Evolutionary conservation across 2,329 filamentous ascomycete genomes (phyloP), one percentile per base, ranked within the genome.

Genomic region (Dactylonectria estremocensis): DNA sequence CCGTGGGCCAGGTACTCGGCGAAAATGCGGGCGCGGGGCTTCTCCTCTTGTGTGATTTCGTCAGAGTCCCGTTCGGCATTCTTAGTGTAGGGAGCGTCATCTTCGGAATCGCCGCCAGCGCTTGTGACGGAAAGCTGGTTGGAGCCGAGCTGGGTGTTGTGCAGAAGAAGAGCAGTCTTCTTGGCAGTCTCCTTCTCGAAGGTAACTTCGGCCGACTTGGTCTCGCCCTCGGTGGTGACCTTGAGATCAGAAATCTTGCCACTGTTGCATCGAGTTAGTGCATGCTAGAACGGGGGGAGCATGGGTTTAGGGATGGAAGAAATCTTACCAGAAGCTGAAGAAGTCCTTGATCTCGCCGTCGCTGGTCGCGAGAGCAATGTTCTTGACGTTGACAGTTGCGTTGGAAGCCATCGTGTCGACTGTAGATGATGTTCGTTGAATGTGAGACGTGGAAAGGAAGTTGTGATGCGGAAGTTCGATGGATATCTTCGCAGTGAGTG

Each of bases 171-270:
- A 28, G 96, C 96, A 22, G 96, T 99, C 87, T 97, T 98, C 67
- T 95, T 95, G 57, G 96, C 96, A 14, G 95, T 97, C 81, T 95
- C 91, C 86, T 98, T 98, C 84, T 98, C 96, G 79, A 99, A 99
- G 59, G 91, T 95, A 70, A 99, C 95, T n/a, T 92, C 93, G 65
- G 96, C 96, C 56, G 91, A 91, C 84, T 98, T 94, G 73, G 89
- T 86, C 73, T 91, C 88, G 77, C 90, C 90, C 82, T 83, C 83
- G 40, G 91, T 83, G 31, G 90, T 93, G 77, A 98, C 89, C 66
- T 94, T 91, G 80, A 99, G 88, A 76, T 89, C 88, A 74, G 90
- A 91, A 81, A 99, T 97, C 88, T 98, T 98, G 81, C 96, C 96
- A 80, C 94, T 96, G 79, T 20, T 20, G 9, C 18, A 20, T 33